Evolutionary conservation across 2,329 filamentous ascomycete genomes (phyloP).

Genomic region (Penicillium vulpinum): DNA sequence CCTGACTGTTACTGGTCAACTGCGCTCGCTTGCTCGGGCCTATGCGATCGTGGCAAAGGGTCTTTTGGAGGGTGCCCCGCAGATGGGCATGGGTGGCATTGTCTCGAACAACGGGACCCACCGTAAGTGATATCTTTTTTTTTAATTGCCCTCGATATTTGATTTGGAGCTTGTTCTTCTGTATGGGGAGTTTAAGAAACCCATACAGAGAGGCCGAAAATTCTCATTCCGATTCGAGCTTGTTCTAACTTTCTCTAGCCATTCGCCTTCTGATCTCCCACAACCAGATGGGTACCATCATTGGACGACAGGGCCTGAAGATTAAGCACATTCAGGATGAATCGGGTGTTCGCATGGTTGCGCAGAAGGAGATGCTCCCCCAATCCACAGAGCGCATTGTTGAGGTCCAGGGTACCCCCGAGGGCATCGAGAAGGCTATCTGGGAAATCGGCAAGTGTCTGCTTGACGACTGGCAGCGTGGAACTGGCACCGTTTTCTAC

Average conservation of each 20-base stretch:
- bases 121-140: slow-evolving; percentile 62
- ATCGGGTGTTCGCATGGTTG: slow-evolving; percentile 97
- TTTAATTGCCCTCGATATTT: not conserved
- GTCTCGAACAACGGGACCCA: slow-evolving; percentile 87
- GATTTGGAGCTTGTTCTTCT: not conserved
- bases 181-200: not conserved
- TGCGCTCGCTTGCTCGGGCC: slow-evolving; percentile 84
- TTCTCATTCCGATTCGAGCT: not conserved
- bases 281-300: slow-evolving; percentile 99
- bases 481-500: slow-evolving; percentile 95
- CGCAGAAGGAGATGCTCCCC: slow-evolving; percentile 98
- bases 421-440: slow-evolving; percentile 90
- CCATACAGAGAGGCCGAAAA: not conserved
- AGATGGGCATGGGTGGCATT: slow-evolving; percentile 93
- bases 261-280: slow-evolving; percentile 98
- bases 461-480: slow-evolving; percentile 95
- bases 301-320: slow-evolving; percentile 92
- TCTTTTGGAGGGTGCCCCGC: slow-evolving; percentile 86
- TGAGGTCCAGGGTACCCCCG: slow-evolving; percentile 90
- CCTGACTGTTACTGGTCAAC: slow-evolving; percentile 86
- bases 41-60: slow-evolving; percentile 92
- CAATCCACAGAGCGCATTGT: slow-evolving; percentile 98
- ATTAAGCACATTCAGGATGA: slow-evolving; percentile 99
- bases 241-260: slow-evolving; percentile 55
- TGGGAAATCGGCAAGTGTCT: slow-evolving; percentile 99